Evolutionary conservation across 129 eudicot species (phyloP).

Genomic region (Pseudognaphalium luteoalbum): DNA sequence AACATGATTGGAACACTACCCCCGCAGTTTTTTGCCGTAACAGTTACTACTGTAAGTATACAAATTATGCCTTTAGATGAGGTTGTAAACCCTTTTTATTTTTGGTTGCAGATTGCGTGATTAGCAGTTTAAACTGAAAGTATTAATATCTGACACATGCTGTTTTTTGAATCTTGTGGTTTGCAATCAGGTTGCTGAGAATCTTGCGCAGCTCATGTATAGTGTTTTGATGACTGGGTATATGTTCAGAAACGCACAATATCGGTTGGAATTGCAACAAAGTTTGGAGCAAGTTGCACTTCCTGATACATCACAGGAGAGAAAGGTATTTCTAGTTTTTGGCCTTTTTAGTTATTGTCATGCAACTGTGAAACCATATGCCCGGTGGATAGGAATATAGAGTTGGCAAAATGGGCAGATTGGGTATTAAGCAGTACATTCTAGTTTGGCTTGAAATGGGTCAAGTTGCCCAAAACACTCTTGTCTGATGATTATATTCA

Average conservation of each 20-base stretch:
- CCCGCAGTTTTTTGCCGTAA: slow-evolving; percentile 91
- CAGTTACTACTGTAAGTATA: slow-evolving; percentile 87
- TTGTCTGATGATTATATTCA: neutral
- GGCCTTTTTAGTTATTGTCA: neutral
- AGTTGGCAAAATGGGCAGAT: neutral
- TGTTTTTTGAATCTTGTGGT: neutral
- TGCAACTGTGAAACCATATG: slow-evolving; percentile 1
- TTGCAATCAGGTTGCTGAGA: slow-evolving; percentile 87
- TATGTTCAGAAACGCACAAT: slow-evolving; percentile 96
- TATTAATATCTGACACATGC: neutral
- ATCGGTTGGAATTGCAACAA: slow-evolving; percentile 89
- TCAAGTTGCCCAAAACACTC: neutral
- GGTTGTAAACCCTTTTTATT: neutral
- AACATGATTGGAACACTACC: slow-evolving; percentile 98
- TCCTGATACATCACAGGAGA: slow-evolving; percentile 73
- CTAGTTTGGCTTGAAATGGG: neutral
- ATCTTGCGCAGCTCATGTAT: slow-evolving; percentile 98
- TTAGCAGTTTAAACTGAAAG: neutral
- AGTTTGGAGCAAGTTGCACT: slow-evolving; percentile 98
- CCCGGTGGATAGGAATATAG: neutral
- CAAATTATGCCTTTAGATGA: neutral
- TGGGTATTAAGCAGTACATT: neutral
- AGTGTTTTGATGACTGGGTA: slow-evolving; percentile 98
- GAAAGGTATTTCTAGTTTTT: slow-evolving; percentile 39
- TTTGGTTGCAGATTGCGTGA: slow-evolving; percentile 9